Base-by-base conservation (phyloP, 768 basidiomycete species). In the Boletus rufocinnamomeus region DNA sequence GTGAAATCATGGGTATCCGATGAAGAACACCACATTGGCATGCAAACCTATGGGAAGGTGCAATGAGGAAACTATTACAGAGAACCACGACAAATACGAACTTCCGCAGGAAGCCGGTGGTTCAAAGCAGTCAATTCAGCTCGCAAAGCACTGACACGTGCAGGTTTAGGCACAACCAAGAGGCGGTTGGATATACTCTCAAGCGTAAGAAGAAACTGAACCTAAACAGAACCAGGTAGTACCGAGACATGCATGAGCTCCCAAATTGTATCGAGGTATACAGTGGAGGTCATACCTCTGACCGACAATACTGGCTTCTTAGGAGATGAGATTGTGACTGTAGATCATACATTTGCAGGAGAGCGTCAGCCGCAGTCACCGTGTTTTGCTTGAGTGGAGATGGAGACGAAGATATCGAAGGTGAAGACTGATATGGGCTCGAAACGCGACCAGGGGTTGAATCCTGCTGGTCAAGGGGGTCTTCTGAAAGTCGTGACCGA, bases 81-180 rank as follows among this genome's bases (percentile, higher is more conserved):
- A 41, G 37, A 43, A 32, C 16, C 1, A n/a, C 23, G 45, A 54
- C 16, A 40, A 11, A 61, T 14, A 66, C 69, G 72, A 74, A 93
- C 95, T 81, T 98, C 97, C 3, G 97, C 93, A 16, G 97, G 97
- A 32, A 99, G 83, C 70, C 90, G 92, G 69, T 99, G 96, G 68
- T 99, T 99, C 54, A 99, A 77, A 19, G 89, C 88, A 6, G 97
- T 99, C 65, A 99, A 75, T 71, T 98, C 97, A 34, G 97, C 97
- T 69, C 97, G 80, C 46, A 99, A 77, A n/a, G 97, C 95, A 72
- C 94, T 96, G 43, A 98, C 89, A 40, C 96, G 86, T 14, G 97
- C 97, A 46, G 91, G 94, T 68, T 89, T 89, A 16, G 97, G 97
- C 0, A 99, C 87, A 28, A 97, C 87, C 50, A 99, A 76, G 38